These are phyloP conservation scores for Ilyonectria sp. DNA, from an alignment of 2,329 filamentous ascomycete genomes.

Conservation along the genomic window DNA sequence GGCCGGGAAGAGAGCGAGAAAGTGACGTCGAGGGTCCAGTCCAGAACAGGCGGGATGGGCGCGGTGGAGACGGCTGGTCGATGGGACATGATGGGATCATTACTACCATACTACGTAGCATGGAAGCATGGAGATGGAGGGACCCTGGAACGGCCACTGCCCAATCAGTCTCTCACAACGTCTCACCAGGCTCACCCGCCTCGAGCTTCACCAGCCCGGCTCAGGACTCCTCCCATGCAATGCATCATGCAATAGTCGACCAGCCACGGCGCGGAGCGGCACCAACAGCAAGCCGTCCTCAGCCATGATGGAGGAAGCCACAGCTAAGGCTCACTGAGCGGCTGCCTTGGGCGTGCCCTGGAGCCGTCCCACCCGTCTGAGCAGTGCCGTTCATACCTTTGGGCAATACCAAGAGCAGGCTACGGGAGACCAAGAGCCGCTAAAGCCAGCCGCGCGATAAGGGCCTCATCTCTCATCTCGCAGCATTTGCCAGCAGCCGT, in stretches of 20 bases:
- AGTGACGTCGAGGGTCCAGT: slow-evolving; percentile 20
- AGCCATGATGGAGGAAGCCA: background rate
- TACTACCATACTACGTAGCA: background rate
- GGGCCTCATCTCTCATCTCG: slow-evolving; percentile 23
- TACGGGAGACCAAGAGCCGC: slow-evolving; percentile 19
- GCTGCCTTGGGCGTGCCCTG: background rate
- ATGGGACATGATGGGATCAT: background rate
- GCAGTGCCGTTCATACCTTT: background rate
- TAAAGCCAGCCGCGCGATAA: slow-evolving; percentile 20
- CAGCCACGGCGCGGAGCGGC: background rate
- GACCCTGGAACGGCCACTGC: too few species aligned
- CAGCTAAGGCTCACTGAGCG: background rate
- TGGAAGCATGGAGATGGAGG: background rate
- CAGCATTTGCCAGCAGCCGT: background rate
- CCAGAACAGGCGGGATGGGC: slow-evolving; percentile 15
- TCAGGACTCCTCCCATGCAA: background rate
- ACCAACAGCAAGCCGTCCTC: background rate
- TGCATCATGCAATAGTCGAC: slow-evolving; percentile 15
- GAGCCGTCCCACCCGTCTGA: background rate
- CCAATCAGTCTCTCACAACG: too few species aligned
- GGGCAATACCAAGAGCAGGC: slow-evolving; percentile 11
- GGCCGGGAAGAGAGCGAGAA: background rate
- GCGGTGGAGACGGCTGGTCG: slow-evolving; percentile 14
- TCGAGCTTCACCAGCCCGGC: background rate
- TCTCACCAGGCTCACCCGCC: background rate